These are phyloP conservation scores for Colletotrichum camelliae DNA, from an alignment of 2,329 filamentous ascomycete genomes.

Conservation along the genomic window DNA sequence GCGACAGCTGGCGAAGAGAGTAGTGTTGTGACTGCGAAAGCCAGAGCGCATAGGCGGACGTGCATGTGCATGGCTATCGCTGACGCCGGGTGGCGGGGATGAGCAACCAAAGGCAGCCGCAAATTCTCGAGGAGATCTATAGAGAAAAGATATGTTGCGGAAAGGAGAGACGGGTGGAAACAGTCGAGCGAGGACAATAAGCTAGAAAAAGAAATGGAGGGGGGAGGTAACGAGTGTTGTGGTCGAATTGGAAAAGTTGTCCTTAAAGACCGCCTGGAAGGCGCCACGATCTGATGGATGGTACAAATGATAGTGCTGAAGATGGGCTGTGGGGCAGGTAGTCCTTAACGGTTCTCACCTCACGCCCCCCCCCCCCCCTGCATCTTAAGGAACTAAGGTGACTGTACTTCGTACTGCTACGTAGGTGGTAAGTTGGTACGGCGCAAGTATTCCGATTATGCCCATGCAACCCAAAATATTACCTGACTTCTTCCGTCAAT, in stretches of 20 bases:
- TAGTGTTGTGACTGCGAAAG: constrained; percentile 52
- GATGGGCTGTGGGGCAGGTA: neutral
- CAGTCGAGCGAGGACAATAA: neutral
- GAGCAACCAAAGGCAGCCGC: neutral
- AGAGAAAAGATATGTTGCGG: neutral
- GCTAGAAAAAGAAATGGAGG: neutral
- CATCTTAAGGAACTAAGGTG: neutral
- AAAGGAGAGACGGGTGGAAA: neutral
- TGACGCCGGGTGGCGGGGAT: neutral
- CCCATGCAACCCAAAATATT: neutral
- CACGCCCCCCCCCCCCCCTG: too few relatives aligned
- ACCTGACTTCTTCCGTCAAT: neutral
- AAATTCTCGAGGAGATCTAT: neutral
- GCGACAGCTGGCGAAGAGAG: constrained; percentile 57
- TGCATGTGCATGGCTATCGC: constrained; percentile 48
- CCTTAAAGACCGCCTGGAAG: neutral
- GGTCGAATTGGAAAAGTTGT: constrained; percentile 11
- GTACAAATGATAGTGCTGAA: neutral
- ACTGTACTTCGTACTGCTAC: neutral
- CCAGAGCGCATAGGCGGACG: constrained; percentile 57
- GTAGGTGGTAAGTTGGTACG: neutral
- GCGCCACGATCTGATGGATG: neutral
- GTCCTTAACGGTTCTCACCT: constrained; percentile 1
- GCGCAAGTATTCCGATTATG: neutral
- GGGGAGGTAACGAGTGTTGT: neutral